phyloP scores from a whole-genome alignment of 495 filamentous ascomycete species.

The Peziza echinospora region DNA sequence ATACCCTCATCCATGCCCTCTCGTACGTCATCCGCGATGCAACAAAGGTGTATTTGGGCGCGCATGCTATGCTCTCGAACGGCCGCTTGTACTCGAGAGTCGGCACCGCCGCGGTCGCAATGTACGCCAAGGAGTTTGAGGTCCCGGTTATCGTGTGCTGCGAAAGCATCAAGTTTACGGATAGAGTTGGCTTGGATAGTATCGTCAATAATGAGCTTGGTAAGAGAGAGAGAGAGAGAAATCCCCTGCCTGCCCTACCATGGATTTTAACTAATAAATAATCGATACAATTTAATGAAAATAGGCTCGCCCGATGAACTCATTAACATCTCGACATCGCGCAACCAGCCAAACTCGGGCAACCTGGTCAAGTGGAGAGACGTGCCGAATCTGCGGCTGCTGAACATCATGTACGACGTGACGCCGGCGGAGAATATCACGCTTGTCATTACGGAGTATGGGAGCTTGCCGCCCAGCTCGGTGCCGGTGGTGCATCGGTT shows the following conservation, averaged over 20 bases:
- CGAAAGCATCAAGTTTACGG: constrained; percentile 90
- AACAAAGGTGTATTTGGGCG: constrained; percentile 66
- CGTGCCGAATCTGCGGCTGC: constrained; percentile 40
- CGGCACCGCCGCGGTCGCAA: constrained; percentile 74
- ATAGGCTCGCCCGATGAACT: constrained; percentile 1
- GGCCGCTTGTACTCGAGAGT: constrained; percentile 69
- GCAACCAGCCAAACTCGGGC: constrained; percentile 15
- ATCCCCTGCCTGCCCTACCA: too few relatives aligned
- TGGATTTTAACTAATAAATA: constrained; percentile 6
- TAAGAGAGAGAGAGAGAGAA: constrained; percentile 35
- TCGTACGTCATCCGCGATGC: constrained; percentile 48
- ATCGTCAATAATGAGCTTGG: constrained; percentile 88
- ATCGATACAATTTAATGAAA: not conserved
- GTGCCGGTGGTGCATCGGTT: constrained; percentile 42
- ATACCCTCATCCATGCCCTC: constrained; percentile 56
- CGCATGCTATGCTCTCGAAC: constrained; percentile 77
- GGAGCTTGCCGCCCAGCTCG: constrained; percentile 64
- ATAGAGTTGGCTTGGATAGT: constrained; percentile 69
- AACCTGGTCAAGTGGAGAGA: constrained; percentile 37
- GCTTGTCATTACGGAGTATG: constrained; percentile 80
- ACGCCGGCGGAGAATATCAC: constrained; percentile 77
- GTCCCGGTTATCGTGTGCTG: constrained; percentile 78
- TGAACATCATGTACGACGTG: constrained; percentile 82
- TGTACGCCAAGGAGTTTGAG: constrained; percentile 50
- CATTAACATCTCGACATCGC: constrained; percentile 3